phyloP scores from a whole-genome alignment of 148 eudicot genomes.

The Rhododendron kiyosumense region DNA sequence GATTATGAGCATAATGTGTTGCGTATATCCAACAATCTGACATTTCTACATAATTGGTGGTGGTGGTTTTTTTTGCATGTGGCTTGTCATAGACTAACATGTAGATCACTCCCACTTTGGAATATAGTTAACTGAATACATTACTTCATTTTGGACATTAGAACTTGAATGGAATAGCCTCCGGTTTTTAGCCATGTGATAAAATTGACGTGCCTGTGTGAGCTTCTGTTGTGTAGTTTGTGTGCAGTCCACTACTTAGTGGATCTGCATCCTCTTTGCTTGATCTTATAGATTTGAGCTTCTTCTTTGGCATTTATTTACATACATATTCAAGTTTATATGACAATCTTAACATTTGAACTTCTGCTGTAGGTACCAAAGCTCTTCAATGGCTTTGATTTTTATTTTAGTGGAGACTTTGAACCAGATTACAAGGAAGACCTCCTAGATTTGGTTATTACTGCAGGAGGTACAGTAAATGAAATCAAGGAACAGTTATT shows the following conservation, averaged over 20 bases:
- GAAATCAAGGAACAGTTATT: conserved; percentile 26
- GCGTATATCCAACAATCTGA: not conserved
- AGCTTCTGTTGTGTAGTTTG: not conserved
- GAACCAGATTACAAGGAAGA: conserved; percentile 45
- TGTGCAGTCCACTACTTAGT: not conserved
- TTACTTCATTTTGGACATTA: not conserved
- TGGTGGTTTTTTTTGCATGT: not conserved
- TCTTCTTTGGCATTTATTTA: not conserved
- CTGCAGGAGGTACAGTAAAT: conserved; percentile 62
- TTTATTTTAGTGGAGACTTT: conserved; percentile 62
- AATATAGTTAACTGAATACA: not conserved
- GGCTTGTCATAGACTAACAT: not conserved
- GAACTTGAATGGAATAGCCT: not conserved
- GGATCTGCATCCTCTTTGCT: not conserved
- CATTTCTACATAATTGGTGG: not conserved
- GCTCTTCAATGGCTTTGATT: conserved; percentile 60
- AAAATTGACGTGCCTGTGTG: not conserved
- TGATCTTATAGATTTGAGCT: not conserved
- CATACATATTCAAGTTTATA: not conserved
- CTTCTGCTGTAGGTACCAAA: conserved; percentile 50
- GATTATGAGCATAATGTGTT: not conserved
- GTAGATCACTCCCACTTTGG: not conserved
- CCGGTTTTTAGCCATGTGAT: not conserved
- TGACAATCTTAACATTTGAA: not conserved
- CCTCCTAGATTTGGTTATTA: conserved; percentile 47